Evolutionary conservation across 305 asterid genomes (phyloP), one percentile per base, ranked within the genome.

Genomic region (Fraxinus greggii): DNA sequence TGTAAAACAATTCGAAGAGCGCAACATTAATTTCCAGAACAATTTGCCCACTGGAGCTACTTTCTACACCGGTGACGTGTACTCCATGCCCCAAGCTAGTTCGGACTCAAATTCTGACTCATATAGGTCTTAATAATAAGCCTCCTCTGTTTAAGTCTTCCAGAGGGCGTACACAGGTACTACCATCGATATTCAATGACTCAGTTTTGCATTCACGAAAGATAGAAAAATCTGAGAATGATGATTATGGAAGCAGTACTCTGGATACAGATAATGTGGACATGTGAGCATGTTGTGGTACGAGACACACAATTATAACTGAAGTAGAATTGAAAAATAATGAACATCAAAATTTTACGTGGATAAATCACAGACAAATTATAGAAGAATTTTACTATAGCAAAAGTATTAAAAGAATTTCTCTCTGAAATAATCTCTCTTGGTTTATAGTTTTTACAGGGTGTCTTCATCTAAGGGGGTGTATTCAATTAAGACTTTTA

Each of bases 131-230:
- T 75, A 84, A 83, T 51, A 86, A 78, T 79, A 89, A 87, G 79
- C 96, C 92, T 79, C 97, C 96, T 3, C 77, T 91, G 79, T 79
- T 92, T 83, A 95, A 86, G 87, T 91, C 97, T 51, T 92, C 98
- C 0, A 87, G 98, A 54, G 97, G 98, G 33, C 92, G 98, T 23
- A 82, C 80, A 80, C 92, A 90, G 84, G 90, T 81, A 4, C 91
- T 93, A 28, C 97, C 98, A 0, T 82, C 77, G 72, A 91, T 86
- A 76, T 94, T 87, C 56, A 89, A 67, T 5, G 97, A 95, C 80
- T 90, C 97, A 0, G 90, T 93, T 78, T 23, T 94, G 83, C 92
- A 87, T 76, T 86, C 90, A 0, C 89, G 97, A 97, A 92, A 86
- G 91, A 90, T 92, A 65, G 97, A 88, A 7, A 91, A 84, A 80